Percentiles rank a stretch among this genome's conserved stretches.
Conservation (phyloP, 495 filamentous ascomycete genomes). For the Apodospora peruviana region DNA sequence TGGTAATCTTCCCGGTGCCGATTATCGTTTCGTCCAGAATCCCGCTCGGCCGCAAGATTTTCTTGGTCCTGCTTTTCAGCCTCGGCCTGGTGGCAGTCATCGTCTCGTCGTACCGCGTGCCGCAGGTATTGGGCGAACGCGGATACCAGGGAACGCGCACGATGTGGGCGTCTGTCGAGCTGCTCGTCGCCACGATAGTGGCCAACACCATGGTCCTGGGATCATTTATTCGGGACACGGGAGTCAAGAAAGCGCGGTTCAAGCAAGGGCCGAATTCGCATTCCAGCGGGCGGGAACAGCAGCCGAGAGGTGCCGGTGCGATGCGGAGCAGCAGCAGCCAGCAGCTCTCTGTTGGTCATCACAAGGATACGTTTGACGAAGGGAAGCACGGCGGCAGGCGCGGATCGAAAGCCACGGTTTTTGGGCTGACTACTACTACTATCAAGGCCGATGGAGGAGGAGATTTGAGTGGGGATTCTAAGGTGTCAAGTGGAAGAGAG, state of each 20-base stretch:
- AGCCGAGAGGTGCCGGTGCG: conserved; percentile 20
- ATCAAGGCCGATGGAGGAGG: no score
- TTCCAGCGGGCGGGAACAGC: neutral
- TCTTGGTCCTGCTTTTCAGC: conserved; percentile 67
- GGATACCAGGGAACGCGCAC: conserved; percentile 70
- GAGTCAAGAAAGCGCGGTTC: conserved; percentile 69
- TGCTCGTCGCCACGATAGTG: conserved; percentile 66
- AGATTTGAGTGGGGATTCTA: no score
- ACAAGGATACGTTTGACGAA: conserved; percentile 6
- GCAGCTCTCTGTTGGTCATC: no score
- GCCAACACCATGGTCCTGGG: conserved; percentile 74
- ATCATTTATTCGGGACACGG: conserved; percentile 72
- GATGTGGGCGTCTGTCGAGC: conserved; percentile 69
- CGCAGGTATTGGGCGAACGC: conserved; percentile 53
- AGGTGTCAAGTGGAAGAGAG: neutral
- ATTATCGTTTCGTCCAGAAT: conserved; percentile 70
- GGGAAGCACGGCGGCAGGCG: no score
- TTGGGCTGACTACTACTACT: no score
- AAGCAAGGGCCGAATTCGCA: conserved; percentile 38
- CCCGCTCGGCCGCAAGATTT: conserved; percentile 52
- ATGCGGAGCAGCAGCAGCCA: no score
- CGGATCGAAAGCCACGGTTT: no score
- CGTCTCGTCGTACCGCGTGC: conserved; percentile 71
- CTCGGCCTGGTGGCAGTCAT: conserved; percentile 67
- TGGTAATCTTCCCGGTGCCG: conserved; percentile 82